These are phyloP conservation scores for Angophora floribunda DNA, from an alignment of 345 rosid species.

Conservation along the genomic window DNA sequence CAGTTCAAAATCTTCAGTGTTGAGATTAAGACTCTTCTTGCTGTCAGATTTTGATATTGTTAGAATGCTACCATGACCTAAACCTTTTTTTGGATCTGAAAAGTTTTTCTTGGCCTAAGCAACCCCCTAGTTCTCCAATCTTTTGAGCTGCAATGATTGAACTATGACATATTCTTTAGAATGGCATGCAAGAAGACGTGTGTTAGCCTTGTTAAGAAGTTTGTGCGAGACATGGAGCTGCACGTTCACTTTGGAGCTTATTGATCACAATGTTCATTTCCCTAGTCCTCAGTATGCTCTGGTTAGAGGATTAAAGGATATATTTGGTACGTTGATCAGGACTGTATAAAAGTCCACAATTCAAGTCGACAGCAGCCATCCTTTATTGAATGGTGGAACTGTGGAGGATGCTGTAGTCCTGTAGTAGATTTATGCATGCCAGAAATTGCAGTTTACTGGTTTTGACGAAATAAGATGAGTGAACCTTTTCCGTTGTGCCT, in stretches of 20 bases:
- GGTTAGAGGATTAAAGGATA: background rate
- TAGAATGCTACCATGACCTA: background rate
- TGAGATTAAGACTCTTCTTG: background rate
- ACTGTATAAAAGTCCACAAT: background rate
- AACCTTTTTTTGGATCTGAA: background rate
- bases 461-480: background rate
- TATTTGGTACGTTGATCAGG: background rate
- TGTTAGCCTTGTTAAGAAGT: background rate
- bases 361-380: background rate
- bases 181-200: background rate
- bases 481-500: background rate
- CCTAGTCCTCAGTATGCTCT: background rate
- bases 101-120: background rate
- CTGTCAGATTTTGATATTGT: background rate
- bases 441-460: background rate
- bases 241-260: background rate
- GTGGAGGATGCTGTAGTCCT: background rate
- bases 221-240: background rate
- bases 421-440: background rate
- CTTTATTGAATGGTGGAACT: background rate
- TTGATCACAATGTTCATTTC: background rate
- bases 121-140: background rate
- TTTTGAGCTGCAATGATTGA: background rate
- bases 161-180: background rate
- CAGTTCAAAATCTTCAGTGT: background rate